These are phyloP conservation scores for Chaetomium strumarium DNA, from an alignment of 2,329 filamentous ascomycete species.

Conservation along the genomic window DNA sequence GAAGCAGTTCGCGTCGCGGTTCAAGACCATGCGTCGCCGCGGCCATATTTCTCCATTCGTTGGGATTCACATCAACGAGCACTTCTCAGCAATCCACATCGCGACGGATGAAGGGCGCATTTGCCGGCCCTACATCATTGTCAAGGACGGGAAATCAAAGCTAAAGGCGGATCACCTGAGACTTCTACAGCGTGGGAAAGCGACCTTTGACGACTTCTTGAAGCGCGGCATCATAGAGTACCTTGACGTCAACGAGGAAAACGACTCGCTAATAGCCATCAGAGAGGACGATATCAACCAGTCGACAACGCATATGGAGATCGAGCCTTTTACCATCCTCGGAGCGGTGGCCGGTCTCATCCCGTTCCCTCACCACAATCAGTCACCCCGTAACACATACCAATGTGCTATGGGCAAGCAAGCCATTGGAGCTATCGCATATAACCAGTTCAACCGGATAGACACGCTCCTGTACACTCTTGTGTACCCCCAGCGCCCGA, in stretches of 20 bases:
- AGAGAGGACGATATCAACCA: slow-evolving; percentile 79
- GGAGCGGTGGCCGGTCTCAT: slow-evolving; percentile 94
- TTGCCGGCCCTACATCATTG: slow-evolving; percentile 91
- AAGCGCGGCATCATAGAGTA: slow-evolving; percentile 90
- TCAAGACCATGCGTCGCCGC: slow-evolving; percentile 79
- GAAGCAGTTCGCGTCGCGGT: slow-evolving; percentile 77
- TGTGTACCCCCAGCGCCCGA: slow-evolving; percentile 94
- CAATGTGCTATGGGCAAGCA: slow-evolving; percentile 99
- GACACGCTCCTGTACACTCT: slow-evolving; percentile 94
- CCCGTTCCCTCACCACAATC: slow-evolving; percentile 97
- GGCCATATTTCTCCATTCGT: slow-evolving; percentile 94
- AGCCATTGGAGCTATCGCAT: slow-evolving; percentile 96
- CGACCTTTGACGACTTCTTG: slow-evolving; percentile 91
- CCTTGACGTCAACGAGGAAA: slow-evolving; percentile 96
- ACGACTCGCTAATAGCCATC: slow-evolving; percentile 87
- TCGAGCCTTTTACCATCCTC: slow-evolving; percentile 94
- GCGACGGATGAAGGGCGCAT: slow-evolving; percentile 96
- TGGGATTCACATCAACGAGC: slow-evolving; percentile 91
- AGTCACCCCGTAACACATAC: slow-evolving; percentile 97
- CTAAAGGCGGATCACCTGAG: slow-evolving; percentile 74
- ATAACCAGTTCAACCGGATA: slow-evolving; percentile 96
- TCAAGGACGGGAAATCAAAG: slow-evolving; percentile 79
- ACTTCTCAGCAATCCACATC: slow-evolving; percentile 87
- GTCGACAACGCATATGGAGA: slow-evolving; percentile 89
- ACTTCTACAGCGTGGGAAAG: slow-evolving; percentile 73